Percentiles rank a stretch among this genome's conserved stretches.
Conservation (phyloP, 148 eudicot species). For the Agrostemma githago region DNA sequence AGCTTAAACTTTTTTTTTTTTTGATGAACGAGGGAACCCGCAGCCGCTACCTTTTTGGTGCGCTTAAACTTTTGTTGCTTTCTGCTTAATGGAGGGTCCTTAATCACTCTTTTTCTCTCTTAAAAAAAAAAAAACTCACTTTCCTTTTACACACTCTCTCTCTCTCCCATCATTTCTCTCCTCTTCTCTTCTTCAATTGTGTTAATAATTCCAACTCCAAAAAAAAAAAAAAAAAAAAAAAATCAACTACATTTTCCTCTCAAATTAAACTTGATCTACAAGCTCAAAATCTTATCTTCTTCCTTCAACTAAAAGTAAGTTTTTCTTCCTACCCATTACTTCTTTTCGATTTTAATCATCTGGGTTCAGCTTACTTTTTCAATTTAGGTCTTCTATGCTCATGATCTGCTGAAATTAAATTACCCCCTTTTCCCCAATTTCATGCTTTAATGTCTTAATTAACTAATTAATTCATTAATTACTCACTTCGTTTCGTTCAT, state of each 20-base stretch:
- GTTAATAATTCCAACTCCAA: neutral
- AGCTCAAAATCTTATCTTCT: neutral
- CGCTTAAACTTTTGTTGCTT: constrained; percentile 38
- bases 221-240: neutral
- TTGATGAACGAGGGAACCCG: no score
- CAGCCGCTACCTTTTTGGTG: no score
- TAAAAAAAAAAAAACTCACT: constrained; percentile 23
- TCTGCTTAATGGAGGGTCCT: constrained; percentile 62
- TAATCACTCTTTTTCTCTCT: constrained; percentile 32
- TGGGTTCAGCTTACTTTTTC: neutral
- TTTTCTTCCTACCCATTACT: neutral
- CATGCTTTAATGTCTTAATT: neutral
- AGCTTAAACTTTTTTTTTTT: constrained; percentile 25
- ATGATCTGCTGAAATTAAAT: neutral
- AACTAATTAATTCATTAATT: no score
- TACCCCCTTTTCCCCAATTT: neutral
- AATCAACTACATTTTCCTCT: constrained; percentile 5
- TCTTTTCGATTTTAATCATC: neutral
- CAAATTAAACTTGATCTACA: neutral
- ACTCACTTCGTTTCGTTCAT: neutral
- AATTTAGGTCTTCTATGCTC: constrained; percentile 15
- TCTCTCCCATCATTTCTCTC: constrained; percentile 11
- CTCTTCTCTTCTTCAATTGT: constrained; percentile 12
- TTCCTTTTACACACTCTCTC: constrained; percentile 7
- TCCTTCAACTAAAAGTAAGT: constrained; percentile 18